Base-by-base conservation (phyloP, 768 basidiomycete genomes). In the Suillus alpinus region DNA sequence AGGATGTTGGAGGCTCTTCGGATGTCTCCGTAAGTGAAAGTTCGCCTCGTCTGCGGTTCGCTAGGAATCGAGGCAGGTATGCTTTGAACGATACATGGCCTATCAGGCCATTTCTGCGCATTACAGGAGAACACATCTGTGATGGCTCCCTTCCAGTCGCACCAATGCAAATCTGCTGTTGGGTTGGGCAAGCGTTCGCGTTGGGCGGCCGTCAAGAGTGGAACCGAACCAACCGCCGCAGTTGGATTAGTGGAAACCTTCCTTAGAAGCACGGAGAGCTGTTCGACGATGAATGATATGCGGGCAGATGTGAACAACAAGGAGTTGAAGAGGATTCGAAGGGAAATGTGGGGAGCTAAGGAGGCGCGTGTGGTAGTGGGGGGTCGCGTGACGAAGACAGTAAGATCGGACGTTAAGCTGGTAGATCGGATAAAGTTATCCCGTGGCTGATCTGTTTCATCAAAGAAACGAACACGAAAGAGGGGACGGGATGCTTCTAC, bases 401-500 rank as follows among this genome's bases (percentile, higher is more conserved):
- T 97, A 62, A 98, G 81, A 72, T 98, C 95, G n/a, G 95, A 91
- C 6, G 92, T 93, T 61, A 92, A 77, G 63, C 86, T 88, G 0
- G 95, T 95, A 0, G 86, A 85, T 29, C 83, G 81, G 61, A 95
- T 85, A 68, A 93, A 95, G 60, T 82, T 82, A 59, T 87, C 89
- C 52, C 81, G 87, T 44, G 81, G 84, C 40, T 84, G 75, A 65
- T 93, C 92, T 1, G 89, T 95, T 72, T 91, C 92, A 69, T 98
- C 95, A 72, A 97, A 94, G 80, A 98, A 97, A n/a, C 95, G 87
- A 44, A 97, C 94, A 56, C 95, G 86, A 77, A 97, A 98, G 31
- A 98, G 80, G 4, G 90, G 90, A 1, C 78, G 73, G 16, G 73
- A 67, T 16, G 73, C 75, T 41, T 85, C 83, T 13, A 80, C 66